Base-by-base conservation (phyloP, 768 basidiomycete species). In the Podaxis sp. region DNA sequence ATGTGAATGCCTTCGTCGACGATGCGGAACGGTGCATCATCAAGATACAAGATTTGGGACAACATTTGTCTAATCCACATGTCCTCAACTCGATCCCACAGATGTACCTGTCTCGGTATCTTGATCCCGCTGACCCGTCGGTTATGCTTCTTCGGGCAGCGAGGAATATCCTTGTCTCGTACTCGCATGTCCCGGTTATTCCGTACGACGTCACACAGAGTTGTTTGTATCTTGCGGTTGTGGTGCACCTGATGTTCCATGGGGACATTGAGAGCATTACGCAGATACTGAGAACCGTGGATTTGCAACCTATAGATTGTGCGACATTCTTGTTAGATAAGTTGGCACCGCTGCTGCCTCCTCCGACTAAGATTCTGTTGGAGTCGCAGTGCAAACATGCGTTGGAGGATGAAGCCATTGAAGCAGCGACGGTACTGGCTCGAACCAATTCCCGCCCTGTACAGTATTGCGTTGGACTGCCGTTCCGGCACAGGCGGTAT, bases 381-480 rank as follows among this genome's bases (percentile, higher is more conserved):
- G 63, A 74, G 49, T 63, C 65, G 24, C 68, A 69, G 44, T 81
- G 75, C 64, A 66, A 69, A 61, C 65, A 64, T 56, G 67, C 70
- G 2, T 66, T 79, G 17, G 73, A 72, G 42, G 65, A 68, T 6
- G 78, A 80, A 63, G 68, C 69, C 26, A 62, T 71, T 33, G 64
- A 68, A 7, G 74, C 56, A 44, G 55, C 15, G 44, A 59, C n/a
- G 51, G 60, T 58, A 3, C 54, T 49, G 24, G 26, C 33, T 19
- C 54, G 61, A 24, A 26, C 5, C 30, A 7, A 22, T 38, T 26
- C 30, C 13, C 3, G 17, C 5, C 36, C 44, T 12, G 70, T 84
- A 11, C 71, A 74, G 66, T 74, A 79, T 67, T 84, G 81, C 61
- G 82, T 83, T 33, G 84, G 84, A 11, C 78, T 82, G 79, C 70